These are phyloP conservation scores for Globisporangium heterothallicum DNA, from an alignment of 352 stramenopile genomes.

Conservation along the genomic window DNA sequence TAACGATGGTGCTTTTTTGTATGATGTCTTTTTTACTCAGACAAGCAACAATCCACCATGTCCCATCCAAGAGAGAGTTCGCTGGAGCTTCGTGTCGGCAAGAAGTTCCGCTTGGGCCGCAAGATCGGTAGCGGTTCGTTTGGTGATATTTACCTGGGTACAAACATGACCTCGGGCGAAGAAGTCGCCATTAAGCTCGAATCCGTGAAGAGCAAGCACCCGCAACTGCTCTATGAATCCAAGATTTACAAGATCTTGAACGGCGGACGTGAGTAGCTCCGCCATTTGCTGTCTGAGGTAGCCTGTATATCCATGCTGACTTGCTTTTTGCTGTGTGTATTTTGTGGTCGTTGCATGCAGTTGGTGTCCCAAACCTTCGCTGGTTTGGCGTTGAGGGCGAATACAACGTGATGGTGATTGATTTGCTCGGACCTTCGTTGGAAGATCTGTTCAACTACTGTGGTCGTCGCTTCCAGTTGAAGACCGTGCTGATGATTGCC, in stretches of 20 bases:
- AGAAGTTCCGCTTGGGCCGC: constrained; percentile 98
- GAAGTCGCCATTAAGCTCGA: constrained; percentile 99
- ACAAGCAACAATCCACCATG: constrained; percentile 24
- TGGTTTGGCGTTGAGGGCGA: constrained; percentile 99
- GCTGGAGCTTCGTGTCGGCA: constrained; percentile 97
- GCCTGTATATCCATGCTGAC: too few species aligned
- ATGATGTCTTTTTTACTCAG: constrained; percentile 1
- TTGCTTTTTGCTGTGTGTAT: too few species aligned
- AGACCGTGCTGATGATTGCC: constrained; percentile 95
- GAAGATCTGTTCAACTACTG: constrained; percentile 90
- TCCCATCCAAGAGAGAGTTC: constrained; percentile 63
- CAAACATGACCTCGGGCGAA: constrained; percentile 98
- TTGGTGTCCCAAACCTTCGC: constrained; percentile 97
- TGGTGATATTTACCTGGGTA: constrained; percentile 99
- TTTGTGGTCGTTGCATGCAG: too few species aligned
- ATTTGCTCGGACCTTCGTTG: constrained; percentile 96
- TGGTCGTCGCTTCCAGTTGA: constrained; percentile 88
- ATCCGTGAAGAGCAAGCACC: constrained; percentile 96
- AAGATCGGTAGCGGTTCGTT: constrained; percentile 99
- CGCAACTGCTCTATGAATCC: constrained; percentile 98
- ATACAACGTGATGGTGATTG: constrained; percentile 99
- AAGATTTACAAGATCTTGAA: constrained; percentile 99
- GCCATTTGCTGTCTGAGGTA: neutral
- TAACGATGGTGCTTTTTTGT: neutral
- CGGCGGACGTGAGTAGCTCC: constrained; percentile 89